A percentile compares a stretch with the other conserved stretches of the same genome.
Conservation (phyloP, 1,284 basidiomycete genomes). For the Ceratobasidium sp. region DNA sequence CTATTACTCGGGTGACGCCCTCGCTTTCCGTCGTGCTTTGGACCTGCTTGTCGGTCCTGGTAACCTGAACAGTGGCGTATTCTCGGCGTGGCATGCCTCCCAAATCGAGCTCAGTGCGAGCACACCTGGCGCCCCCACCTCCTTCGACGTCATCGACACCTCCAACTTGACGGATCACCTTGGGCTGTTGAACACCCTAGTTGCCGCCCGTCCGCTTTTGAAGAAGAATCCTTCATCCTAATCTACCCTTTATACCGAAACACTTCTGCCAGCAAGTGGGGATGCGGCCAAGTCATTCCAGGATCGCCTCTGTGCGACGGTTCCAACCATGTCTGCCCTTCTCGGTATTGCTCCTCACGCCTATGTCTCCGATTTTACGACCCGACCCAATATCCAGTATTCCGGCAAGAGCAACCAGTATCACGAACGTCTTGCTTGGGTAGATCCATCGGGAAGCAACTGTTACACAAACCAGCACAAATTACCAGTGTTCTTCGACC, state of each 20-base stretch:
- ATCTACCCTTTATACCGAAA: slow-evolving; percentile 27
- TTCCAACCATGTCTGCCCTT: background rate
- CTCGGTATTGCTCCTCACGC: slow-evolving; percentile 19
- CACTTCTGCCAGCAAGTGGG: background rate
- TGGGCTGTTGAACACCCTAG: slow-evolving; percentile 2
- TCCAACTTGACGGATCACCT: slow-evolving; percentile 25
- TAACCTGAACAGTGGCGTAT: background rate
- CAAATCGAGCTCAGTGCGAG: background rate
- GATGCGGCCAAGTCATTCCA: background rate
- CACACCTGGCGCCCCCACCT: background rate
- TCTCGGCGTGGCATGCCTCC: slow-evolving; percentile 5
- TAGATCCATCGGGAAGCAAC: background rate
- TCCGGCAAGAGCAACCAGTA: background rate
- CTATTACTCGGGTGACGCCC: slow-evolving; percentile 1
- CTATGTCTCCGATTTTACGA: slow-evolving; percentile 14
- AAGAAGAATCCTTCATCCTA: background rate
- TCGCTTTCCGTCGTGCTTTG: slow-evolving; percentile 20
- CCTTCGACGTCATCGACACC: slow-evolving; percentile 30
- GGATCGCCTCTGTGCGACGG: background rate
- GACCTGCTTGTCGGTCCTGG: background rate
- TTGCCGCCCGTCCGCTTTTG: background rate
- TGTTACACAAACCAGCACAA: background rate
- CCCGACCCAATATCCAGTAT: background rate
- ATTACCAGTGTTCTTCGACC: background rate
- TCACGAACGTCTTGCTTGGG: slow-evolving; percentile 14